Base-by-base conservation (phyloP, 2,329 filamentous ascomycete species). In the Westerdykella sp. region DNA sequence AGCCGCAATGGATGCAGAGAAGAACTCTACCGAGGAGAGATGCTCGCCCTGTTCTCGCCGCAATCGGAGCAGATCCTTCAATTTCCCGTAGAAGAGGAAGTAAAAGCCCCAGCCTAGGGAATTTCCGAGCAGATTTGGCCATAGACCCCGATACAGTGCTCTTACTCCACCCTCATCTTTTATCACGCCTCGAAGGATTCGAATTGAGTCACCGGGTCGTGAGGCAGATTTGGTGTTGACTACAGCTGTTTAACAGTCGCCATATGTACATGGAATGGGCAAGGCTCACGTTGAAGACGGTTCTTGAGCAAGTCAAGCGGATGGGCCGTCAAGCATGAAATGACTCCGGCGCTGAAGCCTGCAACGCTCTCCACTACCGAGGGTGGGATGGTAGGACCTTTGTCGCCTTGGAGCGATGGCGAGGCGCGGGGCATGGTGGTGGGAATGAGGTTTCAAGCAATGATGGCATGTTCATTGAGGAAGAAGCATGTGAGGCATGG, bases 261-360 rank as follows among this genome's bases (percentile, higher is more conserved):
- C 66, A 80, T 78, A 14, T 34, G 14, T n/a, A 14, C 2, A 14
- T 3, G 16, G 10, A 21, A 7, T 34, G 38, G 28, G 35, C 14
- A 18, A 18, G 39, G 62, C 72, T 45, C 72, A 89, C 87, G 83
- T 72, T 98, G 93, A 63, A 98, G 81, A 51, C 93, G 85, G 48
- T 91, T 97, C 76, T 98, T 98, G 65, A 97, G 83, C 51, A 98
- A 83, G 70, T 98, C 93, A 47, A 98, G 80, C 25, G 93, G 93
- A 65, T 97, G 91, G 41, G 93, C 85, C 44, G 82, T 83, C 39
- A 97, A 76, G 18, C 93, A 97, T 41, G 90, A 85, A 55, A 89
- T 78, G 44, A 88, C 78, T 48, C 93, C 93, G 46, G 93, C 93
- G 51, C 84, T 85, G 68, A 98, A 84, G 56, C 93, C 93, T 48